These are phyloP conservation scores for Starmerella floris DNA, from an alignment of 805 yeast genomes.

Conservation along the genomic window DNA sequence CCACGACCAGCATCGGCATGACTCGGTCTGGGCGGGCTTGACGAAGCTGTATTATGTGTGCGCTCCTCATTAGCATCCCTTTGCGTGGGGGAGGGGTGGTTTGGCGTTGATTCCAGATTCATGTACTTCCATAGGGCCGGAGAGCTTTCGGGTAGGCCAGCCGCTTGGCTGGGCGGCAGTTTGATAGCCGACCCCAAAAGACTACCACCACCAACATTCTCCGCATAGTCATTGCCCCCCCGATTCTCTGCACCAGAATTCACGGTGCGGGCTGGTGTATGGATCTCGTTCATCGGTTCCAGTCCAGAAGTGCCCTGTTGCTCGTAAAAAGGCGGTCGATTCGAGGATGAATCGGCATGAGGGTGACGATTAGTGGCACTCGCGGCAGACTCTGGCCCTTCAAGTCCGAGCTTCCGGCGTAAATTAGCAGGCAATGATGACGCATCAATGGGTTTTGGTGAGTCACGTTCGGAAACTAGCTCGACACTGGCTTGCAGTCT, in stretches of 20 bases:
- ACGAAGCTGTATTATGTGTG: neutral
- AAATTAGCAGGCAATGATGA: neutral
- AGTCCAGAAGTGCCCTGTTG: too few relatives aligned
- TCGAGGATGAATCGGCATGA: neutral
- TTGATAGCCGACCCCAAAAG: slow-evolving; percentile 12
- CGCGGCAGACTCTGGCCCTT: neutral
- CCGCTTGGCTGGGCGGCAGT: slow-evolving; percentile 27
- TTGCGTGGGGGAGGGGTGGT: slow-evolving; percentile 6
- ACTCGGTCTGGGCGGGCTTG: slow-evolving; percentile 5
- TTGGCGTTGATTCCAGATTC: slow-evolving; percentile 47
- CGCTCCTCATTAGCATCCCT: neutral
- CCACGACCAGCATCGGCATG: neutral
- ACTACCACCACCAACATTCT: neutral
- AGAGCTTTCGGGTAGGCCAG: slow-evolving; percentile 44
- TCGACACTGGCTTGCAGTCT: neutral
- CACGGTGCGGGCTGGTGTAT: neutral
- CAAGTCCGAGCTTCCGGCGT: neutral
- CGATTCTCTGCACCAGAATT: neutral
- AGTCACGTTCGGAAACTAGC: neutral
- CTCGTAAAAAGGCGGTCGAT: too few relatives aligned
- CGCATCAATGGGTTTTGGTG: neutral
- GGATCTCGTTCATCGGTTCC: neutral
- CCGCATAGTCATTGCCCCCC: neutral
- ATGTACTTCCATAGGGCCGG: slow-evolving; percentile 89
- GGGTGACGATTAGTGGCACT: neutral